A percentile compares a stretch with the other conserved stretches of the same genome.
phyloP scores from a whole-genome alignment of 352 stramenopile species.

The Phytopythium montanum region DNA sequence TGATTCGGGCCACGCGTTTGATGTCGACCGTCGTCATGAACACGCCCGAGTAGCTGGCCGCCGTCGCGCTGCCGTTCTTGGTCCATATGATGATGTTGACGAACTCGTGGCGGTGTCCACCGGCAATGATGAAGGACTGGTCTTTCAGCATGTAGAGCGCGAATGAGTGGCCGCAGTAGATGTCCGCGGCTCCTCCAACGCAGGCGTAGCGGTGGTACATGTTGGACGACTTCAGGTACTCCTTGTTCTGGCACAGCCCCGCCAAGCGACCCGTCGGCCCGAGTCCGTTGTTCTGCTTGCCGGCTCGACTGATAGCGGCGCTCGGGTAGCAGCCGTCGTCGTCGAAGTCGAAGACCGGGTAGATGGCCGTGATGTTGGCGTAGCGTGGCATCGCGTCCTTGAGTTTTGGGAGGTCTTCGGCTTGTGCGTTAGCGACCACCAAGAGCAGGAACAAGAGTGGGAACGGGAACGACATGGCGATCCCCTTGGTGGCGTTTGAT shows the following conservation, averaged over 20 bases:
- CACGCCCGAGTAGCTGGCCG: too few species aligned
- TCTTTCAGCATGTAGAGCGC: too few species aligned
- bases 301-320: conserved; percentile 22
- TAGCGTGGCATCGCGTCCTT: too few species aligned
- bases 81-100: conserved; percentile 40
- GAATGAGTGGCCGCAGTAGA: too few species aligned
- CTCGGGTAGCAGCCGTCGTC: conserved; percentile 28
- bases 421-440: too few species aligned
- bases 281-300: conserved; percentile 22
- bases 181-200: too few species aligned
- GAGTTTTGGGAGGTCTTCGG: too few species aligned
- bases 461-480: too few species aligned
- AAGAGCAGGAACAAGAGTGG: too few species aligned
- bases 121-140: conserved; percentile 8
- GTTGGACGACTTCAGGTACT: too few species aligned
- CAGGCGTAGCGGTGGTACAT: too few species aligned
- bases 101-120: conserved; percentile 41
- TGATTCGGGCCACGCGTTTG: not conserved
- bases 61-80: conserved; percentile 12
- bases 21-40: not conserved
- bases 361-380: conserved; percentile 18
- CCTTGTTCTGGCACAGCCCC: conserved; percentile 9
- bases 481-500: too few species aligned
- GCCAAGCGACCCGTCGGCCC: conserved; percentile 20
- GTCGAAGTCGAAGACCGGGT: conserved; percentile 6